Percentiles rank a stretch among this genome's conserved stretches.
Conservation (phyloP, 257 asterid species). For the Rehmannia glutinosa region DNA sequence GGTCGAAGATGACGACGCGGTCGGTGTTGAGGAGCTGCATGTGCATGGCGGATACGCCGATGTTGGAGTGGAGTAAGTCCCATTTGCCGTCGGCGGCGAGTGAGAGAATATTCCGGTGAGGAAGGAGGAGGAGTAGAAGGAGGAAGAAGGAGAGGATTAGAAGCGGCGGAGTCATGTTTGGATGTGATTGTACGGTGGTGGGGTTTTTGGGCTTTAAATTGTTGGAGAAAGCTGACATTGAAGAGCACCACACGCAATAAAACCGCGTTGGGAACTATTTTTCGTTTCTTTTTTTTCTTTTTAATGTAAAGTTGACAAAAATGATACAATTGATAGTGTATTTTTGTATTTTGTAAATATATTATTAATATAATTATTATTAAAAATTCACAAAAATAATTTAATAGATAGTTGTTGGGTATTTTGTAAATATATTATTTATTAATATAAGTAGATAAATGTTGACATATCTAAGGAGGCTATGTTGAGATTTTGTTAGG, state of each 20-base stretch:
- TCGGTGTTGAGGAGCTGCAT: conserved; percentile 31
- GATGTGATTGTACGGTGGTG: background rate
- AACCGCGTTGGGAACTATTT: background rate
- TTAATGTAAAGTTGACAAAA: no score
- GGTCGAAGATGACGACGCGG: conserved; percentile 38
- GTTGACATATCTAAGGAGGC: no score
- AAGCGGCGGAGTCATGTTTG: conserved; percentile 4
- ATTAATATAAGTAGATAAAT: no score
- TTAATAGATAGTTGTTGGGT: no score
- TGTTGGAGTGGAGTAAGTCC: conserved; percentile 8
- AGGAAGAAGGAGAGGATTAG: background rate
- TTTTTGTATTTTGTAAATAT: no score
- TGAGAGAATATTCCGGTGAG: background rate
- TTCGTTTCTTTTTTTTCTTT: no score
- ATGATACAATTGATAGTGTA: no score
- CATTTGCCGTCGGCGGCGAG: conserved; percentile 18
- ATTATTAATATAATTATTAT: no score
- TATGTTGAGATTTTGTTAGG: no score
- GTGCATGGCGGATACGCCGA: conserved; percentile 24
- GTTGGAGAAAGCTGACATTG: background rate
- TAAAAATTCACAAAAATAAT: no score
- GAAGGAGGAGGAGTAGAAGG: background rate
- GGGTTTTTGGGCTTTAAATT: background rate
- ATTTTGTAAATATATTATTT: no score
- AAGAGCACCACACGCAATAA: background rate